Evolutionary conservation across 208 protist genomes (phyloP).

Genomic region (Trypanosoma avium): DNA sequence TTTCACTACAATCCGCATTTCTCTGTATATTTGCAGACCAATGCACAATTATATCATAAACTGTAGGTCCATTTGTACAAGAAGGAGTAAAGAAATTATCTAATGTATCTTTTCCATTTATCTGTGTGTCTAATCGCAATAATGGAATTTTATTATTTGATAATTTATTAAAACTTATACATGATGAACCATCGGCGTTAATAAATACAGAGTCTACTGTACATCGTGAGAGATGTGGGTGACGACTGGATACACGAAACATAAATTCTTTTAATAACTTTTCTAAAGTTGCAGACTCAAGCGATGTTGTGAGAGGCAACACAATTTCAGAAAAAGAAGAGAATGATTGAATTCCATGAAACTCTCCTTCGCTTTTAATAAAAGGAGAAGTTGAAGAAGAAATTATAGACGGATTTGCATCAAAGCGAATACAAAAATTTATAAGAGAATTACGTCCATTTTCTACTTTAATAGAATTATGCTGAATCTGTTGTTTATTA

Average conservation of each 20-base stretch:
- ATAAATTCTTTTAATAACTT: conserved; percentile 10
- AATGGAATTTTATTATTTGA: not conserved
- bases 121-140: conserved; percentile 25
- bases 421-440: conserved; percentile 25
- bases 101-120: conserved; percentile 36
- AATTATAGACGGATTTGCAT: conserved; percentile 8
- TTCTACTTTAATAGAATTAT: too few relatives aligned
- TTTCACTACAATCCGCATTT: not conserved
- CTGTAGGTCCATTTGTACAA: not conserved
- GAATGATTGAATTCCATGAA: conserved; percentile 15
- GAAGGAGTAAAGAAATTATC: conserved; percentile 32
- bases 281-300: conserved; percentile 9
- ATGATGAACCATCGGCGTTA: not conserved
- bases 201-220: conserved; percentile 19
- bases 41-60: conserved; percentile 25
- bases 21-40: not conserved
- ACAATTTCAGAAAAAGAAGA: conserved; percentile 11
- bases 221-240: conserved; percentile 15
- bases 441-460: not conserved
- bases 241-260: not conserved
- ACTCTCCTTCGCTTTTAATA: not conserved
- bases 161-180: not conserved
- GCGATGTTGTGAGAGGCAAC: conserved; percentile 11
- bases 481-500: not conserved
- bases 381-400: too few relatives aligned